Evolutionary conservation across 1,284 basidiomycete genomes (phyloP).

Genomic region (Peniophora sp.): DNA sequence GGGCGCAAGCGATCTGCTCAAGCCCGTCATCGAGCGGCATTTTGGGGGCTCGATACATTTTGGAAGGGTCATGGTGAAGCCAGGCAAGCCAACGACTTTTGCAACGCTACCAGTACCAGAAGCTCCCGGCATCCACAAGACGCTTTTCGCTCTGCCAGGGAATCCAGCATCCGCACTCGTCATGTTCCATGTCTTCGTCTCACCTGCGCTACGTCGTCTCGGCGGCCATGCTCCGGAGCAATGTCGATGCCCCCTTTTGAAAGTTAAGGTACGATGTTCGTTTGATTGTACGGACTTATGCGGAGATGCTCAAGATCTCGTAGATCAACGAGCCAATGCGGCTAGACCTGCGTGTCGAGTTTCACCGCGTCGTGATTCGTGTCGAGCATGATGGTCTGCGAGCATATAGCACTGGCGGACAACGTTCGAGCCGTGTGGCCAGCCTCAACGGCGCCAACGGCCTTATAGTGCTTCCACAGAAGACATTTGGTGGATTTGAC

Average conservation of each 20-base stretch:
- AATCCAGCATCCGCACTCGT: conserved; percentile 89
- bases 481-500: conserved; percentile 27
- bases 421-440: conserved; percentile 71
- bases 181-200: conserved; percentile 78
- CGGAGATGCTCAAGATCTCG: neutral
- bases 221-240: conserved; percentile 54
- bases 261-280: conserved; percentile 53
- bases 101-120: conserved; percentile 53
- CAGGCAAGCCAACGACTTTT: conserved; percentile 83
- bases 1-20: conserved; percentile 81
- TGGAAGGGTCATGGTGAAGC: conserved; percentile 66
- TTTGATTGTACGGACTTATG: neutral
- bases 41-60: conserved; percentile 74
- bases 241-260: conserved; percentile 57
- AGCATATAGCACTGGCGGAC: conserved; percentile 78
- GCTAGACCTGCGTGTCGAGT: conserved; percentile 72
- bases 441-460: conserved; percentile 76
- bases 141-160: conserved; percentile 79
- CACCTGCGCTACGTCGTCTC: conserved; percentile 70
- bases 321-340: conserved; percentile 55
- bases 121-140: conserved; percentile 29
- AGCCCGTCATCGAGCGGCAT: conserved; percentile 79
- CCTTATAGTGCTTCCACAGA: conserved; percentile 57
- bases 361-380: conserved; percentile 67
- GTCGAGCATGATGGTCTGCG: conserved; percentile 38